Evolutionary conservation across 2,329 filamentous ascomycete species (phyloP), one percentile per base, ranked within the genome.

Genomic region (Byssoonygena ceratinophila): DNA sequence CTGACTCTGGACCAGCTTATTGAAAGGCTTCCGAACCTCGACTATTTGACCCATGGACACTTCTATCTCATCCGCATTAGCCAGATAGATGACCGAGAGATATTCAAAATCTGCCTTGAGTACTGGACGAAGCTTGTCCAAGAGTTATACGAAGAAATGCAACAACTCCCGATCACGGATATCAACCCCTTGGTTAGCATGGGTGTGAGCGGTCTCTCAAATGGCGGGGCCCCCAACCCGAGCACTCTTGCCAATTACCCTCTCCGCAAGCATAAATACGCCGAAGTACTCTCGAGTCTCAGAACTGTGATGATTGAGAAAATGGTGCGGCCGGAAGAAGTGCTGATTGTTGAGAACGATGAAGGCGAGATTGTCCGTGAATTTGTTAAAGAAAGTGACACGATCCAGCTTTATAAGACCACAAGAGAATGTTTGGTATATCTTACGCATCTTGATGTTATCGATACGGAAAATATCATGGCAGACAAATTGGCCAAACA

Each of bases 51-150:
- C 1, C 92, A 98, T 65, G 91, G 88, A 16, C 92, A 98, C 71
- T 97, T 94, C 71, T 98, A 98, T 70, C 82, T 98, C 12, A 96
- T 98, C 64, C 84, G 91, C 57, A 96, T 98, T 69, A 96, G 90
- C 45, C 90, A 98, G 72, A 98, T 98, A 60, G 92, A 98, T 60
- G 94, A 98, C 65, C 84, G 92, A 51, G 92, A 98, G 69, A 95
- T 98, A 59, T 98, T 98, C 81, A 98, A 98, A 78, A 98, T 98
- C 64, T 94, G 87, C 67, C 76, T 98, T 57, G 94, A 98, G 68
- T 98, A 98, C 74, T 98, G 92, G 92, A 92, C 94, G 34, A 97
- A 96, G 72, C 79, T 97, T 47, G 94, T 98, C 5, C 91, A 94
- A 64, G 92, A 97, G 70, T 79, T 98, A 20, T 98, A 97, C 67